Conservation (phyloP, 2,329 filamentous ascomycete genomes). For the Alternaria triticina region DNA sequence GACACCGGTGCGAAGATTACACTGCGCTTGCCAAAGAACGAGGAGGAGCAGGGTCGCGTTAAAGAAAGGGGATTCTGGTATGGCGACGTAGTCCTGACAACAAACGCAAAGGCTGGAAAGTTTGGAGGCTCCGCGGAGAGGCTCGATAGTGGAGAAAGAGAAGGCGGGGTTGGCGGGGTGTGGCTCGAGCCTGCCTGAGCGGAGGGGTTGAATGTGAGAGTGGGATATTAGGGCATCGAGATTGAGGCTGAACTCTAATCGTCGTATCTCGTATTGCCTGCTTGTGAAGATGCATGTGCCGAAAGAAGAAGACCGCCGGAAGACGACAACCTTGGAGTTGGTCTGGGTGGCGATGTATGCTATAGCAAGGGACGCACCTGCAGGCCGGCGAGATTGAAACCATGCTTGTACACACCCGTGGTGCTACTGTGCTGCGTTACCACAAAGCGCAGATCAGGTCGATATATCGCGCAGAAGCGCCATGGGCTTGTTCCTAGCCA, state of each 20-base stretch:
- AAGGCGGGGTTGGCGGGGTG: slow-evolving; percentile 25
- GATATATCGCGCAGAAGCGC: neutral
- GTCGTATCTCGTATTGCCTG: neutral
- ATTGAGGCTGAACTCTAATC: neutral
- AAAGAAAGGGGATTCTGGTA: slow-evolving; percentile 30
- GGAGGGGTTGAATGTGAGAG: neutral
- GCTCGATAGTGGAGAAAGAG: slow-evolving; percentile 20
- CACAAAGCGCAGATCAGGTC: neutral
- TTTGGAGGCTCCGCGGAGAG: slow-evolving; percentile 22
- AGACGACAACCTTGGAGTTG: neutral
- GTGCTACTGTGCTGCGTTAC: neutral
- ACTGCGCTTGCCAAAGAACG: slow-evolving; percentile 26
- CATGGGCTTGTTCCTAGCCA: neutral
- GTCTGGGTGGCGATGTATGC: neutral
- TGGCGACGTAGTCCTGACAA: slow-evolving; percentile 34
- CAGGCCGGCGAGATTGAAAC: neutral
- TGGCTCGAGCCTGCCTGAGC: slow-evolving; percentile 34
- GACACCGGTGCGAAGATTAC: slow-evolving; percentile 23
- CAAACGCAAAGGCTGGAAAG: slow-evolving; percentile 13
- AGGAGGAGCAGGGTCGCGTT: slow-evolving; percentile 23
- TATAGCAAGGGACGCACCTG: neutral
- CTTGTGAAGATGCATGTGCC: neutral
- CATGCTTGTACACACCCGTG: neutral
- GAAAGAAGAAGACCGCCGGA: too few relatives aligned
- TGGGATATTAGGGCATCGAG: neutral